Evolutionary conservation across 2,329 filamentous ascomycete species (phyloP).

Genomic region (Dryadomyces sulphureus): DNA sequence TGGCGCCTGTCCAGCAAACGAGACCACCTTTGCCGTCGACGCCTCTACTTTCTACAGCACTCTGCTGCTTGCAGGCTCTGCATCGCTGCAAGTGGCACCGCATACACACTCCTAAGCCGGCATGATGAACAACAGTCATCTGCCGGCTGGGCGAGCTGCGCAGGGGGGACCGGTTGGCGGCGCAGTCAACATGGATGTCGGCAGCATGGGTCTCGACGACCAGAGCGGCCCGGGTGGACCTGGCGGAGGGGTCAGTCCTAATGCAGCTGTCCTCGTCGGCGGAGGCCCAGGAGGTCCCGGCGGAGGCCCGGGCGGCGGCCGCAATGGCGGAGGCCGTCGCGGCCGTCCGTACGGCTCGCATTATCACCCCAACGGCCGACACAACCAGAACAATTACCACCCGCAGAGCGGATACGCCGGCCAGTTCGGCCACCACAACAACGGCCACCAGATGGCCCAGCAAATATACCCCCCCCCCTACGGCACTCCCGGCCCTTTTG

Average conservation of each 20-base stretch:
- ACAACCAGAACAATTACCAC: conserved; percentile 21
- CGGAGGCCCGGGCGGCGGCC: conserved; percentile 10
- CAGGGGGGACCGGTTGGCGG: conserved; percentile 25
- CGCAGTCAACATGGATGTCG: conserved; percentile 1
- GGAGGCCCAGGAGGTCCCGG: no score
- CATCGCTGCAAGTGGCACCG: conserved; percentile 17
- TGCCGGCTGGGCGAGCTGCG: conserved; percentile 55
- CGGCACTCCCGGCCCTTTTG: conserved; percentile 35
- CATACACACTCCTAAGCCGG: conserved; percentile 40
- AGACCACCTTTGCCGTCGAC: no score
- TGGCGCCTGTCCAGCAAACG: background rate
- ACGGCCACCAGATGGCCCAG: conserved; percentile 25
- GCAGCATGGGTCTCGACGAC: conserved; percentile 1
- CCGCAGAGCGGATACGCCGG: conserved; percentile 19
- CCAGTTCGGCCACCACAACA: conserved; percentile 18
- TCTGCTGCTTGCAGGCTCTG: background rate
- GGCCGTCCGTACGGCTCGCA: conserved; percentile 20
- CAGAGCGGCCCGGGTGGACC: conserved; percentile 11
- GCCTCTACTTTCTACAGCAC: no score
- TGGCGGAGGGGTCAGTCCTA: conserved; percentile 18
- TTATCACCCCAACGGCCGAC: conserved; percentile 14
- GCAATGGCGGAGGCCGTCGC: conserved; percentile 18
- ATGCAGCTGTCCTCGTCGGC: background rate
- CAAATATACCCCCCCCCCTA: conserved; percentile 34
- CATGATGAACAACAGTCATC: conserved; percentile 66